Conservation (phyloP, 139 green algal species). For the Micractinium sp. region DNA sequence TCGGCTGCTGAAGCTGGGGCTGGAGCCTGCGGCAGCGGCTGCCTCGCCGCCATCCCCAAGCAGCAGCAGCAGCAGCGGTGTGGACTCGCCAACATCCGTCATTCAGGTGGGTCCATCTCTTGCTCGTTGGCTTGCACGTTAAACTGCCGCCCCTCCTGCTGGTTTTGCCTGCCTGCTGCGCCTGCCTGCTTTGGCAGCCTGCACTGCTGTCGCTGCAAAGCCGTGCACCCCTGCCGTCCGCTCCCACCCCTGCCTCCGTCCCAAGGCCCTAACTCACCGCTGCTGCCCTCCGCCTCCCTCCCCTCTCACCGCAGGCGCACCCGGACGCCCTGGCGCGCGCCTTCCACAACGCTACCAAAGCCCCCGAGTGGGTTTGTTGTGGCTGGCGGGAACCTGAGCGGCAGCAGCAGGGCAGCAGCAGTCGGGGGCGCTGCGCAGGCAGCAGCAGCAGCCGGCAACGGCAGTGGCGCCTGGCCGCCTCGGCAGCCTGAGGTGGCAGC, state of each 20-base stretch:
- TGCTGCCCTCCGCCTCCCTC: not conserved
- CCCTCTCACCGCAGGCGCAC: not conserved
- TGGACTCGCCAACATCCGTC: not conserved
- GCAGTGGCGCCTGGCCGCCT: not conserved
- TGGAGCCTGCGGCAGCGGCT: not conserved
- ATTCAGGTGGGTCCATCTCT: not conserved
- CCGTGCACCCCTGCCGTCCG: not conserved
- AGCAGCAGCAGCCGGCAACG: not conserved
- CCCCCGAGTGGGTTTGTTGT: slow-evolving; percentile 32
- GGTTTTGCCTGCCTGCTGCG: not conserved
- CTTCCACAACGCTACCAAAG: not conserved
- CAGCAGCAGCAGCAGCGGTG: not conserved
- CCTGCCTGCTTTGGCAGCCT: not conserved
- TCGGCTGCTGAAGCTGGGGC: not conserved
- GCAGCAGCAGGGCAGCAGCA: not conserved
- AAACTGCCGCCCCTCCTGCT: too few species aligned
- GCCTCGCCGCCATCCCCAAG: not conserved
- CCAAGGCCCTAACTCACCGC: not conserved
- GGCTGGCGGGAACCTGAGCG: not conserved
- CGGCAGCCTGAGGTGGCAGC: not conserved
- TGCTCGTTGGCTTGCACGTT: too few species aligned
- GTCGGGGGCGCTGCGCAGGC: not conserved
- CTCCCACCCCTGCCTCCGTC: not conserved
- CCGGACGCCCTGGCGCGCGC: not conserved
- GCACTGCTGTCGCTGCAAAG: not conserved